Evolutionary conservation across 495 filamentous ascomycete species (phyloP).

Genomic region (Staphylotrichum tortipilum): DNA sequence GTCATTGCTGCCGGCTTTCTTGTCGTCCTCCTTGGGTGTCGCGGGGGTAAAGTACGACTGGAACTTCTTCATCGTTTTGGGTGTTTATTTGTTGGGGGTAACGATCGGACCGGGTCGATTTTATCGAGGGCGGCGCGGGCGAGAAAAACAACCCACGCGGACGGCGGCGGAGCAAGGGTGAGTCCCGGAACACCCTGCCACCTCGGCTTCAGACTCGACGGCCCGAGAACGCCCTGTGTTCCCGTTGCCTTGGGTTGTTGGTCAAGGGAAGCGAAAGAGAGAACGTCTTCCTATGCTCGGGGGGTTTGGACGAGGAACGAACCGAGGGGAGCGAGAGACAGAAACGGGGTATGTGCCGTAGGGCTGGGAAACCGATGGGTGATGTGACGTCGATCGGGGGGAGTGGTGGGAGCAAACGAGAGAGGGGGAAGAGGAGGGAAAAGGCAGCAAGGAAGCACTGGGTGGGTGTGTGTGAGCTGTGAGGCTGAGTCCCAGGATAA

Average conservation of each 20-base stretch:
- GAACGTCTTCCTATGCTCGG: too few relatives aligned
- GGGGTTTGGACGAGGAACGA: too few relatives aligned
- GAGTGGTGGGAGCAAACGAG: not conserved
- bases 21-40: not conserved
- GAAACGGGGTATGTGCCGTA: too few relatives aligned
- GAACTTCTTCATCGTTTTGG: slow-evolving; percentile 22
- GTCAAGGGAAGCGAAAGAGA: not conserved
- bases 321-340: too few relatives aligned
- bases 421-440: not conserved
- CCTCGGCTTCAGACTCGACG: not conserved
- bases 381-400: too few relatives aligned
- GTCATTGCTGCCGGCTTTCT: slow-evolving; percentile 1
- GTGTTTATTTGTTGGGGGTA: too few relatives aligned
- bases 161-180: slow-evolving; percentile 1
- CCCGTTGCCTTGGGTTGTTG: not conserved
- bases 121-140: not conserved
- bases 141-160: too few relatives aligned
- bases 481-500: not conserved
- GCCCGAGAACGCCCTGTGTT: not conserved
- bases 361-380: too few relatives aligned
- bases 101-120: slow-evolving; percentile 7
- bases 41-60: slow-evolving; percentile 18
- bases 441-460: not conserved
- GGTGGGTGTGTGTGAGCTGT: too few relatives aligned
- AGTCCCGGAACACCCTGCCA: slow-evolving; percentile 8